phyloP scores from a whole-genome alignment of 1,284 basidiomycete species.

The Sanghuangporus weigelae region DNA sequence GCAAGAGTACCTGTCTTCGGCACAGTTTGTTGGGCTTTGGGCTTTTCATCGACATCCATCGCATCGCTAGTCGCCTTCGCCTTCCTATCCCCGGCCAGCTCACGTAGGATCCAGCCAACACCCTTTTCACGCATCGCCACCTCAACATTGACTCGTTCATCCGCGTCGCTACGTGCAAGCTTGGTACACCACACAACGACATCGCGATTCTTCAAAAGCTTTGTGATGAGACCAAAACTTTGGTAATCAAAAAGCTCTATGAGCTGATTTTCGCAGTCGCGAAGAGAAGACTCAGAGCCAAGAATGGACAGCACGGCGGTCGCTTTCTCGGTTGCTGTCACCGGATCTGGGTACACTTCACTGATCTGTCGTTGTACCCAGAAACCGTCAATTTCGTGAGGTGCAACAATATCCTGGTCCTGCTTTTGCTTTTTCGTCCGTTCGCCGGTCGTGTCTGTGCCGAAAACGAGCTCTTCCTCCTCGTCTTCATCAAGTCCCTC shows the following conservation, averaged over 20 bases:
- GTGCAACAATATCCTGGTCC: conserved; percentile 80
- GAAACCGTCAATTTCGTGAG: conserved; percentile 93
- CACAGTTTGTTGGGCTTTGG: conserved; percentile 43
- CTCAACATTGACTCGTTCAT: conserved; percentile 91
- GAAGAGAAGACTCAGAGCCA: conserved; percentile 82
- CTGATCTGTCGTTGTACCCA: conserved; percentile 97
- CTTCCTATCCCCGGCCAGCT: conserved; percentile 75
- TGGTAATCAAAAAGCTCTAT: conserved; percentile 98
- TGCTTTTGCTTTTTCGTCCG: conserved; percentile 40
- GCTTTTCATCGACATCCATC: conserved; percentile 74
- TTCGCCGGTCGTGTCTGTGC: conserved; percentile 40
- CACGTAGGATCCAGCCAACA: conserved; percentile 91
- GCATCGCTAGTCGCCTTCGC: conserved; percentile 50
- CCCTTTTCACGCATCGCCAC: conserved; percentile 99
- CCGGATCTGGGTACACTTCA: conserved; percentile 88
- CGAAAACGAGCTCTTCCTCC: conserved; percentile 70
- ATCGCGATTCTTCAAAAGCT: conserved; percentile 93
- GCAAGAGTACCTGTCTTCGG: conserved; percentile 87
- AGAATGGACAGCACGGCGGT: conserved; percentile 83
- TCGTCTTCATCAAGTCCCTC: conserved; percentile 46
- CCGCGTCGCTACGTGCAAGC: conserved; percentile 83
- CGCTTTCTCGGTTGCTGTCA: conserved; percentile 92
- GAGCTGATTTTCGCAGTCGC: conserved; percentile 95
- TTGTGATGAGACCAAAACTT: conserved; percentile 87
- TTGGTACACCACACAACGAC: conserved; percentile 98